These are phyloP conservation scores for Phytophthora boehmeriae DNA, from an alignment of 352 stramenopile species.

Conservation along the genomic window DNA sequence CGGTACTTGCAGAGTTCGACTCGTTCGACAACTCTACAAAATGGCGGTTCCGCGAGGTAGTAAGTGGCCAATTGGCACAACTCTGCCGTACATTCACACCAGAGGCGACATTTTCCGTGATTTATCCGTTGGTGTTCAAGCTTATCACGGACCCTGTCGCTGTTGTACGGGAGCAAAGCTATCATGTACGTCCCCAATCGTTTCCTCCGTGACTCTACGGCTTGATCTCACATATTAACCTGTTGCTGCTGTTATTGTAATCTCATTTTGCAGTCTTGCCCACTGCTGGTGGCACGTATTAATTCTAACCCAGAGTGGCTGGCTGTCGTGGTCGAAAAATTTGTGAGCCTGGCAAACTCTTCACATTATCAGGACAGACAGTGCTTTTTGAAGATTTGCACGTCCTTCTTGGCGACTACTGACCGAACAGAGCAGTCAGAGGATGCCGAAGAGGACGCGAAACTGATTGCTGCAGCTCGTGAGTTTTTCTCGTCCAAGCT, in stretches of 20 bases:
- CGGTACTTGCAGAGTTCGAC: conserved; percentile 73
- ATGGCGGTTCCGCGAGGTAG: conserved; percentile 80
- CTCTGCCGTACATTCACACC: conserved; percentile 76
- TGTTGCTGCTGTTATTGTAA: conserved; percentile 8
- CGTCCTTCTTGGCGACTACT: conserved; percentile 48
- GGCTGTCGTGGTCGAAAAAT: conserved; percentile 49
- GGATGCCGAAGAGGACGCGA: conserved; percentile 11
- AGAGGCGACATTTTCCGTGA: conserved; percentile 73
- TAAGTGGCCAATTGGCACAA: conserved; percentile 77
- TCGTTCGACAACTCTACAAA: conserved; percentile 78
- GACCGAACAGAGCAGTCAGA: conserved; percentile 4
- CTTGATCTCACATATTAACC: conserved; percentile 1
- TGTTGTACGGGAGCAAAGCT: conserved; percentile 74
- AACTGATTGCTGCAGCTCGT: conserved; percentile 12
- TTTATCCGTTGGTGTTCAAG: conserved; percentile 79
- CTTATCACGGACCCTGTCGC: conserved; percentile 79
- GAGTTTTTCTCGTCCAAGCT: conserved; percentile 63
- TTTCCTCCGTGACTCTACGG: conserved; percentile 6
- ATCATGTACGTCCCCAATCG: conserved; percentile 40
- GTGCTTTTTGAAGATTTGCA: conserved; percentile 69
- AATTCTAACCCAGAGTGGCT: conserved; percentile 53
- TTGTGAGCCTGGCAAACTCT: conserved; percentile 58
- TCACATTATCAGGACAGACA: conserved; percentile 70
- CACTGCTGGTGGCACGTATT: conserved; percentile 61
- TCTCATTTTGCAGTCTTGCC: conserved; percentile 51